Conservation (phyloP, 1,284 basidiomycete species). For the Cryptococcus sp. region DNA sequence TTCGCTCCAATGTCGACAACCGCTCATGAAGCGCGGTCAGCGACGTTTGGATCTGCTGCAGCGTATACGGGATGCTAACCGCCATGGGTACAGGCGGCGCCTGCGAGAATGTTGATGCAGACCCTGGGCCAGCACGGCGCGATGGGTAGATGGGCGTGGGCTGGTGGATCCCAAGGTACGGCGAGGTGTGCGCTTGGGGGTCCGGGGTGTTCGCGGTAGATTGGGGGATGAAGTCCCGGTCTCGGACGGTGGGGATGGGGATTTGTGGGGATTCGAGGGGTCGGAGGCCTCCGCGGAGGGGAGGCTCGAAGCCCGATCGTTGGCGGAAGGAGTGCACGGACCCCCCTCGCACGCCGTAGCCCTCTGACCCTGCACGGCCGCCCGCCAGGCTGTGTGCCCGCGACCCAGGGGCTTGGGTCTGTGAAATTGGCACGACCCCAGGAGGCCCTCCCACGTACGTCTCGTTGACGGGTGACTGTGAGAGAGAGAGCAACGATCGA, state of each 20-base stretch:
- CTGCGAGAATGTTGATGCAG: constrained; percentile 48
- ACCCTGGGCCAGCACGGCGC: constrained; percentile 39
- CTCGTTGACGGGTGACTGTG: constrained; percentile 2
- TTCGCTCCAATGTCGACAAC: constrained; percentile 66
- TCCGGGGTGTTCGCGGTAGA: constrained; percentile 23
- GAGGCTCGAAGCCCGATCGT: not conserved
- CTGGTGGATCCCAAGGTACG: constrained; percentile 21
- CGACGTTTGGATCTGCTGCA: constrained; percentile 64
- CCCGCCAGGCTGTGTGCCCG: constrained; percentile 23
- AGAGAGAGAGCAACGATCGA: constrained; percentile 36
- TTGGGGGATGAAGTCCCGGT: not conserved
- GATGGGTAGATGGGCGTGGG: constrained; percentile 45
- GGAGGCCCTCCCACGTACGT: not conserved
- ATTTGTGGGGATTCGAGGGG: not conserved
- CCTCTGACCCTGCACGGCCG: not conserved
- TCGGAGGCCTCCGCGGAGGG: too few relatives aligned
- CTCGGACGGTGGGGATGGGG: not conserved
- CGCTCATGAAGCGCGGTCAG: constrained; percentile 86
- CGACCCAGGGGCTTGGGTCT: constrained; percentile 2
- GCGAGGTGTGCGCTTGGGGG: constrained; percentile 8
- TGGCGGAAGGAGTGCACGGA: constrained; percentile 31
- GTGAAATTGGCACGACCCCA: too few relatives aligned
- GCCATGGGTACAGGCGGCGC: constrained; percentile 6
- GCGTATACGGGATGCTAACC: constrained; percentile 34
- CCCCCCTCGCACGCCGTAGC: not conserved